Evolutionary conservation across 2,329 filamentous ascomycete species (phyloP).

Genomic region (Aspergillus sp.): DNA sequence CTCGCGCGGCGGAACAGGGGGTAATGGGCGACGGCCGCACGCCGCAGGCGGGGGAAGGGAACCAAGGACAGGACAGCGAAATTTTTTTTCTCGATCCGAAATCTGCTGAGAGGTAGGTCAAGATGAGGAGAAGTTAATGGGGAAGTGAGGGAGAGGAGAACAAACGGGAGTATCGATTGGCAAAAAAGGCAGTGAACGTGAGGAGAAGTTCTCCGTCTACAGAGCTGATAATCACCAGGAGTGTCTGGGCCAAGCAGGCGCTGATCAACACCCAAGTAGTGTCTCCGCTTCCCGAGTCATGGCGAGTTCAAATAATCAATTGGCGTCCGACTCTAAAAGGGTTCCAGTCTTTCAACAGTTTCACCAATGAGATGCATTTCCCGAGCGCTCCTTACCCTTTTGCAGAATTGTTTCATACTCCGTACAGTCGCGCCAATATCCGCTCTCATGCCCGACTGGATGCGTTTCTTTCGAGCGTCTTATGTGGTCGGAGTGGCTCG

Average conservation of each 20-base stretch:
- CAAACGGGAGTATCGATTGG: conserved; percentile 18
- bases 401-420: conserved; percentile 6
- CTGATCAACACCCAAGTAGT: conserved; percentile 32
- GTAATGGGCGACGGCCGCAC: conserved; percentile 16
- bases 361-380: conserved; percentile 4
- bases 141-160: conserved; percentile 7
- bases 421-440: conserved; percentile 8
- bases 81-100: not conserved
- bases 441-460: conserved; percentile 1
- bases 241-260: conserved; percentile 25
- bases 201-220: conserved; percentile 14
- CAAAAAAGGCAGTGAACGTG: conserved; percentile 29
- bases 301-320: conserved; percentile 22
- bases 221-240: conserved; percentile 19
- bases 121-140: conserved; percentile 5
- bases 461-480: not conserved
- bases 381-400: not conserved
- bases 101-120: conserved; percentile 1
- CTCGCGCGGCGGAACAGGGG: conserved; percentile 25
- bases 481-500: not conserved
- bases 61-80: conserved; percentile 10
- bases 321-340: conserved; percentile 9
- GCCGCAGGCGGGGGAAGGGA: conserved; percentile 13
- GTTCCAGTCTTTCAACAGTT: conserved; percentile 5
- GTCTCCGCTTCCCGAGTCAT: conserved; percentile 29